Evolutionary conservation across 768 basidiomycete genomes (phyloP), one percentile per base, ranked within the genome.

Genomic region (Lactifluus pinguis): DNA sequence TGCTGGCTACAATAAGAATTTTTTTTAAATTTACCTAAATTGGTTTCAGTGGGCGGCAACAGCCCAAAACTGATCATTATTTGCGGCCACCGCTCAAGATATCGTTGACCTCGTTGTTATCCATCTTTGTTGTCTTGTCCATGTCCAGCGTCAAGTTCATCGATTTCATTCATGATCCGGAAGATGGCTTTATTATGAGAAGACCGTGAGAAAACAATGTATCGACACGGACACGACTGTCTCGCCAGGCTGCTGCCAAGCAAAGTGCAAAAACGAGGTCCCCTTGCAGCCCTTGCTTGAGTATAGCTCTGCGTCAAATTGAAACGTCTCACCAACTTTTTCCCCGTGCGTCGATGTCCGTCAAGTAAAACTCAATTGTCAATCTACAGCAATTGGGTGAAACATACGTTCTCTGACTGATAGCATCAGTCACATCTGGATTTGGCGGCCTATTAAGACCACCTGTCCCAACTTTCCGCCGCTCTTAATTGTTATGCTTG

Each of bases 401-500:
- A 62, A 62, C 61, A 57, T n/a, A 10, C 10, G 10, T 30, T 32
- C 30, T n/a, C 54, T 19, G 13, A 32, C 19, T 21, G 50, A 62
- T 51, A 57, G 41, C 15, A 19, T 36, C 29, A 50, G 55, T 57
- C 44, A 52, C n/a, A 61, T 39, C 55, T 38, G 1, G 5, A 53
- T 53, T 53, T 25, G 45, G 21, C 6, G 10, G 4, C 2, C 5
- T 15, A 34, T 6, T 51, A 53, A 53, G 51, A 57, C 55, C 19
- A n/a, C 45, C 7, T 29, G 34, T 17, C 42, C 10, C 17, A 54
- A 21, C 13, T 21, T 14, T 4, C 36, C 19, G 42, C 30, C 50
- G 19, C 21, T 58, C 39, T 15, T 38, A 53, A 62, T 62, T 62
- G 56, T 58, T 58, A 57, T 62, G 61, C 36, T 25, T 39, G 6